These are phyloP conservation scores for Russula vinacea DNA, from an alignment of 768 basidiomycete species.

Conservation along the genomic window DNA sequence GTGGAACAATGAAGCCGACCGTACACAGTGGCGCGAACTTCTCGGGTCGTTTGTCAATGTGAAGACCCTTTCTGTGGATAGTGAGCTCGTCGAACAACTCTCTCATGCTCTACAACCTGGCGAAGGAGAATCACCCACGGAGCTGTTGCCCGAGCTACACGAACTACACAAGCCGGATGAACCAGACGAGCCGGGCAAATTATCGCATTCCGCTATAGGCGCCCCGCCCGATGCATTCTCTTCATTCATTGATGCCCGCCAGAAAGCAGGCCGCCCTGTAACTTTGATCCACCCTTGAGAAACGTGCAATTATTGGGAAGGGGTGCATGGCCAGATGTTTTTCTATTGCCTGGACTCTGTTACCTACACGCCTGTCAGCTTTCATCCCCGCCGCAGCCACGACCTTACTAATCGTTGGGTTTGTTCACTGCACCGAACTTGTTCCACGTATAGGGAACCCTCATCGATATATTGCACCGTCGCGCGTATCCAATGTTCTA, in stretches of 20 bases:
- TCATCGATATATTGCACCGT: too few species aligned
- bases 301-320: too few species aligned
- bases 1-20: background rate
- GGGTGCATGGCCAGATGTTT: too few species aligned
- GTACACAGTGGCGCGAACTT: background rate
- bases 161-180: background rate
- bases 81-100: background rate
- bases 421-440: too few species aligned
- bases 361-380: too few species aligned
- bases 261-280: background rate
- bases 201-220: too few species aligned
- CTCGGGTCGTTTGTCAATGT: background rate
- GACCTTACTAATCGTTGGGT: too few species aligned
- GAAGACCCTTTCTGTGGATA: background rate
- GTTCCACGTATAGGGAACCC: too few species aligned
- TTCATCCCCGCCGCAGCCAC: too few species aligned
- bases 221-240: background rate
- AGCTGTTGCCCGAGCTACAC: background rate
- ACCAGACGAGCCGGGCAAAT: too few species aligned
- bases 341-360: too few species aligned
- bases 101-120: background rate
- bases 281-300: background rate
- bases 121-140: background rate
- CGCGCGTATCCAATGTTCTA: too few species aligned
- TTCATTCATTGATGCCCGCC: background rate